phyloP scores from a whole-genome alignment of 805 yeast genomes.

The Candida cerambycidarum region DNA sequence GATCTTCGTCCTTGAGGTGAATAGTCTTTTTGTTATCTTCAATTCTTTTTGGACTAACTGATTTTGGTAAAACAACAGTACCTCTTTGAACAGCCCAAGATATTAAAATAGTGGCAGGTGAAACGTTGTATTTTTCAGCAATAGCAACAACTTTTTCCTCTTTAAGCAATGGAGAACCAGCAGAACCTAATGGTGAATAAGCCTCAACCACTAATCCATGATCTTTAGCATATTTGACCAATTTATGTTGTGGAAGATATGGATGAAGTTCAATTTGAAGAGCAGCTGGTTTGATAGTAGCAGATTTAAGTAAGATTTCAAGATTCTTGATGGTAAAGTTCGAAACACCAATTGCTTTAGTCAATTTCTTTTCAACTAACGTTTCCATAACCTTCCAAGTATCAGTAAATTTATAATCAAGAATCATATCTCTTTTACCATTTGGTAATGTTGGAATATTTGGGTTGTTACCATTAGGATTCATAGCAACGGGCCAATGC shows the following conservation, averaged over 20 bases:
- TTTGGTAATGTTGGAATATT: conserved; percentile 33
- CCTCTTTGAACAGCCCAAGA: conserved; percentile 67
- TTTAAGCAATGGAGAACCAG: conserved; percentile 52
- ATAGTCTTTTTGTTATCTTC: conserved; percentile 36
- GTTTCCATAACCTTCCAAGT: conserved; percentile 60
- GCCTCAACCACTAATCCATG: conserved; percentile 67
- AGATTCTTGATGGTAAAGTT: conserved; percentile 55
- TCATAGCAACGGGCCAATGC: conserved; percentile 71
- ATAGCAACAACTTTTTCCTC: conserved; percentile 43
- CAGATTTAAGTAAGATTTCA: conserved; percentile 38
- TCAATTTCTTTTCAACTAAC: conserved; percentile 51
- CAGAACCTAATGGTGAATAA: conserved; percentile 72
- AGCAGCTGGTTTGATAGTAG: conserved; percentile 29
- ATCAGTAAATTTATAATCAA: conserved; percentile 45
- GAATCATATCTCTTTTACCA: conserved; percentile 36
- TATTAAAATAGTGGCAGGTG: conserved; percentile 52
- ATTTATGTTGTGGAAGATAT: conserved; percentile 60
- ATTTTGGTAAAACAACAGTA: conserved; percentile 47
- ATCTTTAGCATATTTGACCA: conserved; percentile 53
- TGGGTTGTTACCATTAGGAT: conserved; percentile 35
- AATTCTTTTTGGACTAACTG: conserved; percentile 30
- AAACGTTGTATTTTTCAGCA: conserved; percentile 43
- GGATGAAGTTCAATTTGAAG: conserved; percentile 38
- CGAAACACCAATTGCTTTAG: conserved; percentile 74
- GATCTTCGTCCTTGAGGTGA: conserved; percentile 36